These are phyloP conservation scores for Mesembryanthemum crystallinum DNA, from an alignment of 148 eudicot genomes.

Conservation along the genomic window DNA sequence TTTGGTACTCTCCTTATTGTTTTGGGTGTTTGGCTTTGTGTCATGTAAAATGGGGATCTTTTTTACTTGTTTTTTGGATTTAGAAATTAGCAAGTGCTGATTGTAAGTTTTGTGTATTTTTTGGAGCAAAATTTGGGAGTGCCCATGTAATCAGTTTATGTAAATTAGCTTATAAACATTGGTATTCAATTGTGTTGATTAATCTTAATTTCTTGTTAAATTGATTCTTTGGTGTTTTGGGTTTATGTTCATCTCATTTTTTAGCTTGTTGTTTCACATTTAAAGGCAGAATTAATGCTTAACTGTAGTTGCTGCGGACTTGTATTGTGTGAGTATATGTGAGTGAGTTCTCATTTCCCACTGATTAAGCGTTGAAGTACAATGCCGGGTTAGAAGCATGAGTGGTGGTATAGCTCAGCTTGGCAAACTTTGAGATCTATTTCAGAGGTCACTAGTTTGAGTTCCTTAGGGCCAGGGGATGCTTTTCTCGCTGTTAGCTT, in stretches of 20 bases:
- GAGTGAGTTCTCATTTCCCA: background rate
- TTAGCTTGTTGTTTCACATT: background rate
- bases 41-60: constrained; percentile 27
- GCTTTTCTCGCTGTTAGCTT: too few relatives aligned
- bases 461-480: too few relatives aligned
- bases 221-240: background rate
- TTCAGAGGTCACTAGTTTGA: too few relatives aligned
- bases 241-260: background rate
- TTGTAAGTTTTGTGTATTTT: too few relatives aligned
- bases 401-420: too few relatives aligned
- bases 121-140: background rate
- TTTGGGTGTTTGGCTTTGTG: constrained; percentile 67
- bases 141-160: background rate
- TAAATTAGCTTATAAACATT: background rate
- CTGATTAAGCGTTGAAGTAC: background rate
- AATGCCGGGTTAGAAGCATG: background rate
- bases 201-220: background rate
- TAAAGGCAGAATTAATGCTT: background rate
- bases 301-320: background rate
- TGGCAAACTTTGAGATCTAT: too few relatives aligned
- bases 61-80: too few relatives aligned
- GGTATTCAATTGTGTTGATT: background rate
- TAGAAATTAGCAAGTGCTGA: background rate
- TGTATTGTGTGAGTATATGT: background rate
- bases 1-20: constrained; percentile 69